A percentile compares a stretch with the other conserved stretches of the same genome.
Conservation (phyloP, 2,329 filamentous ascomycete species). For the Cryphonectria naterciae region DNA sequence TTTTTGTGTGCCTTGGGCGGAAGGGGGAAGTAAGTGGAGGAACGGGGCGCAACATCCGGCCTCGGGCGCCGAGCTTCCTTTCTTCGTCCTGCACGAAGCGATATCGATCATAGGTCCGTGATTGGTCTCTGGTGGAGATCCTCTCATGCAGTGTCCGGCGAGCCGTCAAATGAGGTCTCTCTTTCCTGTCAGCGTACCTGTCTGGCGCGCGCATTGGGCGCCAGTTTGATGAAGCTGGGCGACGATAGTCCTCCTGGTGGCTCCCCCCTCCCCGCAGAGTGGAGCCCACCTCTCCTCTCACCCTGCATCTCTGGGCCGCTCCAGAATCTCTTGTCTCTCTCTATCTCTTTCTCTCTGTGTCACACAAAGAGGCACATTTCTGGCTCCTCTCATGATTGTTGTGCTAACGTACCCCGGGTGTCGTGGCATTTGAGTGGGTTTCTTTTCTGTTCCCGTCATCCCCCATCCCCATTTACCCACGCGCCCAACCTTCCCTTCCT, state of each 20-base stretch:
- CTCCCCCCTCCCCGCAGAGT: neutral
- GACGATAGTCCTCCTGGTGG: neutral
- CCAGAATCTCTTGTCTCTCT: slow-evolving; percentile 13
- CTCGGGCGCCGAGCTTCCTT: neutral
- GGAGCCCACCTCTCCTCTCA: slow-evolving; percentile 5
- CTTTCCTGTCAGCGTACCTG: slow-evolving; percentile 2
- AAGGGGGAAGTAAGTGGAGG: neutral
- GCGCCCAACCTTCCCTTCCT: neutral
- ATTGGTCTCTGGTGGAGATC: neutral
- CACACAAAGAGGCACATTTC: neutral
- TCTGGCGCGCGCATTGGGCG: slow-evolving; percentile 4
- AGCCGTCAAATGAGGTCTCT: slow-evolving; percentile 8
- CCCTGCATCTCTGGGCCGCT: neutral
- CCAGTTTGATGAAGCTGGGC: neutral
- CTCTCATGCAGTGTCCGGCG: neutral
- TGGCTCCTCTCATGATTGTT: slow-evolving; percentile 20
- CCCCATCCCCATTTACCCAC: neutral
- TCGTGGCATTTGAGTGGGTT: slow-evolving; percentile 26
- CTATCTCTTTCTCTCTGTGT: neutral
- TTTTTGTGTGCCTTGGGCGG: neutral
- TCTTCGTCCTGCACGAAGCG: neutral
- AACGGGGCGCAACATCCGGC: neutral
- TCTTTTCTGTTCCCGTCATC: neutral
- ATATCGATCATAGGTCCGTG: neutral
- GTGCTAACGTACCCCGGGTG: neutral